These are phyloP conservation scores for Puccinia coronata DNA, from an alignment of 1,284 basidiomycete genomes.

Conservation along the genomic window DNA sequence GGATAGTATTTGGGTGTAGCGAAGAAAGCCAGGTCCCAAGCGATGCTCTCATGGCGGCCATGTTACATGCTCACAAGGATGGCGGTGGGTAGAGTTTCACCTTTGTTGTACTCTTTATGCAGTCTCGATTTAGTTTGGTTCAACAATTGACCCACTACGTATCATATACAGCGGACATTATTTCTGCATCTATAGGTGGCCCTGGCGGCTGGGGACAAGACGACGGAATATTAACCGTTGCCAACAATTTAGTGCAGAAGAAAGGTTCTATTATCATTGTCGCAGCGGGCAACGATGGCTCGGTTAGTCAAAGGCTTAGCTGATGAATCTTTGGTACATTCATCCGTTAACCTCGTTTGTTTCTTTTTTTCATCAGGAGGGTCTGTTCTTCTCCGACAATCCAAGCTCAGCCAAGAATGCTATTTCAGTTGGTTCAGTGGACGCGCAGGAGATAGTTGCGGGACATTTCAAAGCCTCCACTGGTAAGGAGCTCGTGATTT, in stretches of 20 bases:
- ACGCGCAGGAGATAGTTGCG: neutral
- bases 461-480: constrained; percentile 1
- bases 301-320: constrained; percentile 5
- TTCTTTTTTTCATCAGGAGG: neutral
- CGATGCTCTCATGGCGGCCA: constrained; percentile 3
- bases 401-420: constrained; percentile 8
- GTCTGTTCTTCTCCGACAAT: neutral
- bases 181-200: constrained; percentile 6
- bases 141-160: neutral
- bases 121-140: neutral
- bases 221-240: neutral
- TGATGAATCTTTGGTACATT: neutral
- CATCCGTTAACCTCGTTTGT: neutral
- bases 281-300: constrained; percentile 40
- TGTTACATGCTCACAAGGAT: constrained; percentile 39
- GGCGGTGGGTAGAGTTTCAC: neutral
- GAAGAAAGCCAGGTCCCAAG: neutral
- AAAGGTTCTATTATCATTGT: constrained; percentile 13
- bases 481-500: constrained; percentile 9
- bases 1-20: neutral
- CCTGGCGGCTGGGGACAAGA: constrained; percentile 34
- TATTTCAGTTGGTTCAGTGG: constrained; percentile 41
- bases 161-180: constrained; percentile 47
- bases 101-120: too few relatives aligned
- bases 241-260: constrained; percentile 14